These are phyloP conservation scores for Chrysosporium queenslandicum DNA, from an alignment of 2,329 filamentous ascomycete genomes.

Conservation along the genomic window DNA sequence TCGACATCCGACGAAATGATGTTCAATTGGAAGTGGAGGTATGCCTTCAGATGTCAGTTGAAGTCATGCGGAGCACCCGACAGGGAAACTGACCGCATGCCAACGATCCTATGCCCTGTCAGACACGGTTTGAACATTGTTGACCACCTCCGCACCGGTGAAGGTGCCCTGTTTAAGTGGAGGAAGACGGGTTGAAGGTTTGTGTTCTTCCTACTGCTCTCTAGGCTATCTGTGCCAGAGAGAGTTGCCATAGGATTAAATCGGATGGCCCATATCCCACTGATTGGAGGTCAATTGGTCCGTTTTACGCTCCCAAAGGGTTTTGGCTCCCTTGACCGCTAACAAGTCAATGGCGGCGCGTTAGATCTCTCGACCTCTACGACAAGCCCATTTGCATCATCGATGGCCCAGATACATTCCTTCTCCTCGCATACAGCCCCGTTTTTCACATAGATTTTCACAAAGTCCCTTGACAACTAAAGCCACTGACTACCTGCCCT, in stretches of 20 bases:
- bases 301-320: not conserved
- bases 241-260: not conserved
- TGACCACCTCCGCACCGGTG: too few species aligned
- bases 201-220: too few species aligned
- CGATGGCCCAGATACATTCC: not conserved
- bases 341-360: not conserved
- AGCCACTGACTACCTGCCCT: constrained; percentile 23
- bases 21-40: not conserved
- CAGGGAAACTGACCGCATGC: too few species aligned
- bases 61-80: not conserved
- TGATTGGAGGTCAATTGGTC: not conserved
- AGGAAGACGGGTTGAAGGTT: too few species aligned
- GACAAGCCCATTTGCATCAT: not conserved
- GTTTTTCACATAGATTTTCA: not conserved
- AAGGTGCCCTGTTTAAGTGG: too few species aligned
- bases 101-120: too few species aligned
- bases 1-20: not conserved
- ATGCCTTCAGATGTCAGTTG: too few species aligned
- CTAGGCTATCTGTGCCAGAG: too few species aligned
- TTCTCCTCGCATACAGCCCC: not conserved
- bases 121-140: too few species aligned
- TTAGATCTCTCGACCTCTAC: not conserved
- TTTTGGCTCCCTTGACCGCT: not conserved
- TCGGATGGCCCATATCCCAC: not conserved
- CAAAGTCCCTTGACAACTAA: constrained; percentile 15